Percentiles rank a stretch among this genome's conserved stretches.
These are phyloP conservation scores for Bremia lactucae DNA, from an alignment of 352 stramenopile genomes.

Conservation along the genomic window DNA sequence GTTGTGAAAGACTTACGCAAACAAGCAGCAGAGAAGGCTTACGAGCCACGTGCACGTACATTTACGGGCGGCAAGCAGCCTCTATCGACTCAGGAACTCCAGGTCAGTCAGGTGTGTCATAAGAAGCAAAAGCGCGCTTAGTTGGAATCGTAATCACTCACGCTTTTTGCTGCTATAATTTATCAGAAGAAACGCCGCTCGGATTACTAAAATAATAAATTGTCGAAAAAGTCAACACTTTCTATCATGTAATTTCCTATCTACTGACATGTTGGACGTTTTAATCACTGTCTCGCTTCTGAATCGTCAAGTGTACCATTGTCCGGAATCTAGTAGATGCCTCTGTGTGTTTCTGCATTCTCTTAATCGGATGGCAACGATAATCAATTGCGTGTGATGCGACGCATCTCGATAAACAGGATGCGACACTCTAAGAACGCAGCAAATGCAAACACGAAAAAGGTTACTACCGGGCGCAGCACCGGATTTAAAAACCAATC, in stretches of 20 bases:
- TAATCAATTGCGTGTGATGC: conserved; percentile 32
- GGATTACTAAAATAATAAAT: conserved; percentile 43
- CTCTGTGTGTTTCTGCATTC: conserved; percentile 15
- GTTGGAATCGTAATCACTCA: conserved; percentile 5
- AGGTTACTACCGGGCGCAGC: conserved; percentile 57
- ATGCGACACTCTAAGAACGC: conserved; percentile 36
- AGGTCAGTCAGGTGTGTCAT: conserved; percentile 62
- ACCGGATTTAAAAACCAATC: conserved; percentile 73
- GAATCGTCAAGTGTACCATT: too few relatives aligned
- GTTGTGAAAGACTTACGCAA: conserved; percentile 86
- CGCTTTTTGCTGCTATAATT: conserved; percentile 6
- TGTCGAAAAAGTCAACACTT: too few relatives aligned
- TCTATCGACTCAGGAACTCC: conserved; percentile 33
- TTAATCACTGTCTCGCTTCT: too few relatives aligned
- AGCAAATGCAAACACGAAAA: conserved; percentile 32
- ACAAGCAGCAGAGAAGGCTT: conserved; percentile 32
- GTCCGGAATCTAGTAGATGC: too few relatives aligned
- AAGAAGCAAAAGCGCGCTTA: conserved; percentile 5
- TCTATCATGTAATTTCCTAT: conserved; percentile 16
- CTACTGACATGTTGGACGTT: conserved; percentile 19
- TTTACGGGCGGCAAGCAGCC: conserved; percentile 44
- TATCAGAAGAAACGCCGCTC: conserved; percentile 61
- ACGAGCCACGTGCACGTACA: conserved; percentile 13
- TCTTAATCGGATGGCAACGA: conserved; percentile 1
- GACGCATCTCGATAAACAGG: conserved; percentile 46